Base-by-base conservation (phyloP, 2,329 filamentous ascomycete genomes). In the Aspergillus uvarum region DNA sequence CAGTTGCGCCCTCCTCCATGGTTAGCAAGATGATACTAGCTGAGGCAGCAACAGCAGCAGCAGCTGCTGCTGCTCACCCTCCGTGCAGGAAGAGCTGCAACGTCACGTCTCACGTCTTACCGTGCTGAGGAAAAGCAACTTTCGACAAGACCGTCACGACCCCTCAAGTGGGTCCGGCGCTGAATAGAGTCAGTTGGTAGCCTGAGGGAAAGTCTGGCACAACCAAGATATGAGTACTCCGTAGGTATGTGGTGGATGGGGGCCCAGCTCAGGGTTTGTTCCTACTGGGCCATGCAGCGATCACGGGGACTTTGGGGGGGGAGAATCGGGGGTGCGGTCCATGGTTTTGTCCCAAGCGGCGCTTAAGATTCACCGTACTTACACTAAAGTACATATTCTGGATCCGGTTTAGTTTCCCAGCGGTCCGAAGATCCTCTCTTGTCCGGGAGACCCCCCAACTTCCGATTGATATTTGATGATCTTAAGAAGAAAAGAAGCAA, bases 341-440 rank as follows among this genome's bases (percentile, higher is more conserved):
- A 19, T 48, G 24, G 16, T 44, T 44, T 44, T 44, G 38, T 44
- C 16, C 38, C n/a, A 31, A 31, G 22, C 54, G 42, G 10, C 26
- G 16, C 35, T 44, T 47, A 55, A 54, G 52, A 55, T 55, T 54
- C 22, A 31, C 29, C 54, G 56, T 59, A 35, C 32, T 12, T 35
- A 35, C 32, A 12, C 2, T 35, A 35, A 35, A 16, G 32, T 35
- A 60, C 63, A 65, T 62, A 63, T 63, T 59, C 63, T 63, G 57
- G 49, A 63, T 65, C 49, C 29, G 61, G 63, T 65, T 65, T 62
- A 29, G 26, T 59, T 51, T 50, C 49, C 38, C 35, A 47, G 48
- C 61, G 55, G 63, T 48, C 59, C 58, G 60, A 63, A 60, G 58
- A 47, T 56, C 52, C 38, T 44, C 38, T 44, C 38, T 10, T 19